These are phyloP conservation scores for Colletotrichum caudatum DNA, from an alignment of 2,329 filamentous ascomycete genomes.

Conservation along the genomic window DNA sequence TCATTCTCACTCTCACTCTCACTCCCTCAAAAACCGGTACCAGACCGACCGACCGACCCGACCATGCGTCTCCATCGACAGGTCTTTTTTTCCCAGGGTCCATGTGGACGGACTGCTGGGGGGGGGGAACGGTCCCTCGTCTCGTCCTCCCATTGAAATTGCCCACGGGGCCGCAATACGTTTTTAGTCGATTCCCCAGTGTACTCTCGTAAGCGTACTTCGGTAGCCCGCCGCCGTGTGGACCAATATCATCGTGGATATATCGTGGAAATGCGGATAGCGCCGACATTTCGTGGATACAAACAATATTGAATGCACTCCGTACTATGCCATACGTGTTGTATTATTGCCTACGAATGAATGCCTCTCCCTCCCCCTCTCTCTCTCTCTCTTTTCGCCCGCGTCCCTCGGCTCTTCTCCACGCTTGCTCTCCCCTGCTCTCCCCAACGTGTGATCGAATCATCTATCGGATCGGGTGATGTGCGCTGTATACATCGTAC, in stretches of 20 bases:
- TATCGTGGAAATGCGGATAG: not conserved
- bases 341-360: not conserved
- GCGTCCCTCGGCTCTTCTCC: not conserved
- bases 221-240: not conserved
- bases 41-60: no score
- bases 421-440: not conserved
- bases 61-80: not conserved
- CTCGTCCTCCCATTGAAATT: conserved; percentile 1
- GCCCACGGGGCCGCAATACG: conserved; percentile 3
- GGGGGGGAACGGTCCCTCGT: not conserved
- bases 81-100: conserved; percentile 1
- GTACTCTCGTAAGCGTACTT: not conserved
- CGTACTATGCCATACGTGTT: no score
- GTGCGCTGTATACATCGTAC: not conserved
- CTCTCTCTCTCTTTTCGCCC: not conserved
- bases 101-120: not conserved
- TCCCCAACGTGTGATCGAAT: not conserved
- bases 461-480: not conserved
- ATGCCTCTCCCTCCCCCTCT: no score
- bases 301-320: not conserved
- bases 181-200: not conserved
- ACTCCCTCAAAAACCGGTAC: not conserved
- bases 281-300: not conserved
- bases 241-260: not conserved
- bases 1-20: not conserved